Conservation (phyloP, 768 basidiomycete genomes). For the Hygrophoropsis aurantiaca region DNA sequence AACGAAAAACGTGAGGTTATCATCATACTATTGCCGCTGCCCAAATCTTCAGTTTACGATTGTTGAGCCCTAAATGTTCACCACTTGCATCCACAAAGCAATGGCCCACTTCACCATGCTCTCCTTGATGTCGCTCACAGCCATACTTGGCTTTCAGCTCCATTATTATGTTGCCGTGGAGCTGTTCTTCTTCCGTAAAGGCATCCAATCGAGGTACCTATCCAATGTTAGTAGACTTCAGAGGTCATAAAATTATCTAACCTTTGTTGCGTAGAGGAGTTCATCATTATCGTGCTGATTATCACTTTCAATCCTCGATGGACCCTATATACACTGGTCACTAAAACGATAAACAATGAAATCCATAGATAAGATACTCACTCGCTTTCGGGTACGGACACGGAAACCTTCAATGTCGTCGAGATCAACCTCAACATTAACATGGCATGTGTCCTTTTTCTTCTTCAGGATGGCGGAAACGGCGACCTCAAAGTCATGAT, state of each 20-base stretch:
- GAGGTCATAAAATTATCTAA: not conserved
- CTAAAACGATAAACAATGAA: not conserved
- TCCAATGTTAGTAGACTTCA: conserved; percentile 1
- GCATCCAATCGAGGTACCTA: too few relatives aligned
- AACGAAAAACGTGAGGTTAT: not conserved
- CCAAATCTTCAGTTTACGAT: not conserved
- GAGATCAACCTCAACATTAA: conserved; percentile 16
- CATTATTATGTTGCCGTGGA: conserved; percentile 13
- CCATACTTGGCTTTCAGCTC: conserved; percentile 13
- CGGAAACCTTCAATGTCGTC: conserved; percentile 20
- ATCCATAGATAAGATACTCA: conserved; percentile 5
- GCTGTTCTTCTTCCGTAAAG: conserved; percentile 10
- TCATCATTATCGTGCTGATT: conserved; percentile 11
- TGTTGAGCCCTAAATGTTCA: conserved; percentile 6
- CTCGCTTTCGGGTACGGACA: conserved; percentile 14
- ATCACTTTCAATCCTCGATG: too few relatives aligned
- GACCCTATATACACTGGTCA: too few relatives aligned
- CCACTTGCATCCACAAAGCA: conserved; percentile 10
- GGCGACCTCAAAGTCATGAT: conserved; percentile 6
- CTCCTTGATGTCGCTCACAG: conserved; percentile 16
- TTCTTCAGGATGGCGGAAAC: conserved; percentile 5
- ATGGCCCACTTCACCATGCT: conserved; percentile 16
- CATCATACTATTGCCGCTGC: not conserved
- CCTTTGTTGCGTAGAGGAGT: conserved; percentile 13
- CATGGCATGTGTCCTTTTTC: conserved; percentile 8